Percentiles rank a stretch among this genome's conserved stretches.
These are phyloP conservation scores for Gamarada debralockiae DNA, from an alignment of 495 filamentous ascomycete genomes.

Conservation along the genomic window DNA sequence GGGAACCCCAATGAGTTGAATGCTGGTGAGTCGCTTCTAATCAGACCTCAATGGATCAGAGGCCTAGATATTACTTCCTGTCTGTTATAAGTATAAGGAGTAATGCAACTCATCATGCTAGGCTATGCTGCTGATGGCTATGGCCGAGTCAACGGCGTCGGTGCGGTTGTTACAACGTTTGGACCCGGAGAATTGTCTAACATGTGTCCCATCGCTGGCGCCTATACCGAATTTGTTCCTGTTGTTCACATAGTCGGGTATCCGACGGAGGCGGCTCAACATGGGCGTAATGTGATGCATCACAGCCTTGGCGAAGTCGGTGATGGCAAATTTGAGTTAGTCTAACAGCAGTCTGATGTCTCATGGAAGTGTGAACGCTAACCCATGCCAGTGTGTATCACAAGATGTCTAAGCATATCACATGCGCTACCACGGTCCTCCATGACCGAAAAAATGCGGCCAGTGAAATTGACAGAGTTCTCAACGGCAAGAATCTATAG, in stretches of 20 bases:
- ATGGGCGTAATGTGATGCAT: slow-evolving; percentile 10
- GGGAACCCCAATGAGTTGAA: slow-evolving; percentile 63
- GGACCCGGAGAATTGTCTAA: slow-evolving; percentile 68
- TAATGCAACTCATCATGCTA: no score
- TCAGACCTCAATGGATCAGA: no score
- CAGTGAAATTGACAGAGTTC: slow-evolving; percentile 37
- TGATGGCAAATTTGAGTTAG: slow-evolving; percentile 20
- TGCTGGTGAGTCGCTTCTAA: slow-evolving; percentile 64
- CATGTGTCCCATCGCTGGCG: slow-evolving; percentile 65
- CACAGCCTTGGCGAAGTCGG: slow-evolving; percentile 14
- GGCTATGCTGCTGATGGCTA: slow-evolving; percentile 72
- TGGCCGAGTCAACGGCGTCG: slow-evolving; percentile 62
- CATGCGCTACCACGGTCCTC: slow-evolving; percentile 32
- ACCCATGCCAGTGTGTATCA: slow-evolving; percentile 30
- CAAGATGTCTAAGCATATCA: slow-evolving; percentile 35
- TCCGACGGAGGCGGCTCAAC: slow-evolving; percentile 35
- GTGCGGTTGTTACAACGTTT: slow-evolving; percentile 64
- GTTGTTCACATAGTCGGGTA: slow-evolving; percentile 65
- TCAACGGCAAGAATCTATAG: slow-evolving; percentile 25
- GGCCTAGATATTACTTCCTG: no score
- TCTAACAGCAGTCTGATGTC: no score
- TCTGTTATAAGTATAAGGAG: no score
- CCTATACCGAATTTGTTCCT: slow-evolving; percentile 58
- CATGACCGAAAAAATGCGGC: slow-evolving; percentile 28
- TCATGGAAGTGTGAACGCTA: no score